Evolutionary conservation across 257 asterid species (phyloP).

Genomic region (Przewalskia tangutica): DNA sequence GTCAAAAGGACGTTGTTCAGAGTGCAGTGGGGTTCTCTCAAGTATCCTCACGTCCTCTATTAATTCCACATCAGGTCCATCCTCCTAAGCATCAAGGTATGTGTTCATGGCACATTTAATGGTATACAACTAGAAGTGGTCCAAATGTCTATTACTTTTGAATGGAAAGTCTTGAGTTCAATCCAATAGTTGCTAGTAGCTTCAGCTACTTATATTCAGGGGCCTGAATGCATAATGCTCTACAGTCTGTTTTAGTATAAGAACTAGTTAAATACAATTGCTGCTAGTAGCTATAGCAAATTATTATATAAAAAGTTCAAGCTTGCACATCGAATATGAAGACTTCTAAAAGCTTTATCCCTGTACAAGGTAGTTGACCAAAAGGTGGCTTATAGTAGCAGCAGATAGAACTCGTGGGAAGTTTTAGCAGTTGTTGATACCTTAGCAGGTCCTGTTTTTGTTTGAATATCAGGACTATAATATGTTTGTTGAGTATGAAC

Average conservation of each 20-base stretch:
- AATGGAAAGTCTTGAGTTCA: neutral
- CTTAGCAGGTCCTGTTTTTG: neutral
- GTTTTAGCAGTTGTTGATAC: neutral
- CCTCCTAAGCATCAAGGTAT: conserved; percentile 75
- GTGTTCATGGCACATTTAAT: neutral
- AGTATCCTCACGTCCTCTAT: conserved; percentile 37
- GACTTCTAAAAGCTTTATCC: neutral
- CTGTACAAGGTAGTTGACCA: neutral
- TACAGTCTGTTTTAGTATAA: neutral
- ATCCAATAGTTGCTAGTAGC: neutral
- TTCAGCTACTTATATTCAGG: neutral
- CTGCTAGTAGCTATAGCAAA: neutral
- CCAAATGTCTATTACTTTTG: neutral
- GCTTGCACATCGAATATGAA: neutral
- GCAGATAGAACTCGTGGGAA: neutral
- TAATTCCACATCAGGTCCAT: conserved; percentile 44
- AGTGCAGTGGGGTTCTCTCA: conserved; percentile 50
- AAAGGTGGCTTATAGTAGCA: neutral
- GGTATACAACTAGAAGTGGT: neutral
- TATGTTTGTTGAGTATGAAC: neutral
- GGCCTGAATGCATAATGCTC: neutral
- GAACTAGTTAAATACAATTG: neutral
- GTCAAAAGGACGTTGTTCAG: conserved; percentile 41
- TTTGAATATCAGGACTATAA: neutral
- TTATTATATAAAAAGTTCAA: neutral